Evolutionary conservation across 2,329 filamentous ascomycete species (phyloP).

Genomic region (Podosphaera aphanis): DNA sequence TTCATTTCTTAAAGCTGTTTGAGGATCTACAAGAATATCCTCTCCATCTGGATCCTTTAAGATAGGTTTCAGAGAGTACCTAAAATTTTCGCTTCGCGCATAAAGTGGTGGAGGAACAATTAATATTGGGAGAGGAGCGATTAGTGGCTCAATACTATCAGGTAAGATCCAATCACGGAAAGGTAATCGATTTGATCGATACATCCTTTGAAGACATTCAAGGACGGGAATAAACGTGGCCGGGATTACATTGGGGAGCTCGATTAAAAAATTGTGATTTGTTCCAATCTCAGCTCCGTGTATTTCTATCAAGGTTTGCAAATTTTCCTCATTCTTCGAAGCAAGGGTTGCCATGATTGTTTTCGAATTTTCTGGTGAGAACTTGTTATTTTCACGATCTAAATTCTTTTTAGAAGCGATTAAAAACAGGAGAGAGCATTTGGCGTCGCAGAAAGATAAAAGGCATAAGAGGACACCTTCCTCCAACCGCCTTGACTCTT

Average conservation of each 20-base stretch:
- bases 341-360: constrained; percentile 10
- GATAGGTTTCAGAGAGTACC: not conserved
- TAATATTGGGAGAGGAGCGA: not conserved
- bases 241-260: constrained; percentile 15
- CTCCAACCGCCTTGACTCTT: not conserved
- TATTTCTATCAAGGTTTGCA: constrained; percentile 1
- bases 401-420: not conserved
- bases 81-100: not conserved
- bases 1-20: not conserved
- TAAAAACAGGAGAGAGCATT: not conserved
- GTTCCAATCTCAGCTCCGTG: constrained; percentile 1
- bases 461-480: not conserved
- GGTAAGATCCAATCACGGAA: constrained; percentile 8
- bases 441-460: not conserved
- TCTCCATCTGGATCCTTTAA: constrained; percentile 1
- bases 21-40: not conserved
- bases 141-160: constrained; percentile 1
- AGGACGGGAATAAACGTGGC: constrained; percentile 14
- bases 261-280: constrained; percentile 9
- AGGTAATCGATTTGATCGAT: constrained; percentile 6
- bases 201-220: constrained; percentile 13
- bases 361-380: constrained; percentile 4
- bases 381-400: not conserved
- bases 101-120: not conserved
- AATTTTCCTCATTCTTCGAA: not conserved